Evolutionary conservation across 1,284 basidiomycete genomes (phyloP).

Genomic region (Cystobasidiaceae sp.): DNA sequence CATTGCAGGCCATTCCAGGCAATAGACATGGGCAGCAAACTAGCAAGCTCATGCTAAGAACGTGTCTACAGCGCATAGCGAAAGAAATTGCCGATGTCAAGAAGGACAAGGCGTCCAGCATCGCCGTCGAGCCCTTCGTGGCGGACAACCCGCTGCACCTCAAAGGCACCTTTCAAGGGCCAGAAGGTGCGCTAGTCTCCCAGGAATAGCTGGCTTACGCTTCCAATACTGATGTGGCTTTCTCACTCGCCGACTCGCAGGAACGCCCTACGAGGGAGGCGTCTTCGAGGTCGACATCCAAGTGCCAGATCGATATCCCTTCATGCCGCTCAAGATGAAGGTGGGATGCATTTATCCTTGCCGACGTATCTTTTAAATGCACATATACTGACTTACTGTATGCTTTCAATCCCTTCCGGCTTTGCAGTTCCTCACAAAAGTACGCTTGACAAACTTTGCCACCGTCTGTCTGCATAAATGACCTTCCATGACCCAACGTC

Average conservation of each 20-base stretch:
- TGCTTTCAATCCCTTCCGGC: constrained; percentile 3
- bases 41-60: not conserved
- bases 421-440: constrained; percentile 41
- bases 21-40: too few species aligned
- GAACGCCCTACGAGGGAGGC: constrained; percentile 90
- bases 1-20: not conserved
- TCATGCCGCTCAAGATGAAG: constrained; percentile 98
- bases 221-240: constrained; percentile 24
- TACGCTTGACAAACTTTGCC: not conserved
- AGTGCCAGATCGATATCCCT: constrained; percentile 46
- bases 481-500: not conserved
- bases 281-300: constrained; percentile 59
- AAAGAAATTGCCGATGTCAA: constrained; percentile 21
- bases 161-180: constrained; percentile 83
- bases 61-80: constrained; percentile 12
- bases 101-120: constrained; percentile 30
- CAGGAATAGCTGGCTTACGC: constrained; percentile 1
- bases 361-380: constrained; percentile 83
- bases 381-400: constrained; percentile 60
- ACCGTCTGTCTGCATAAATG: too few species aligned
- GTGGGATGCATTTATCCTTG: constrained; percentile 80
- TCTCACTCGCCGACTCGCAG: constrained; percentile 50
- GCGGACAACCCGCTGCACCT: constrained; percentile 77
- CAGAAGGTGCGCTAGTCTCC: constrained; percentile 53
- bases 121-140: constrained; percentile 31